Conservation (phyloP, 768 basidiomycete species). For the Termitomyces sp. region DNA sequence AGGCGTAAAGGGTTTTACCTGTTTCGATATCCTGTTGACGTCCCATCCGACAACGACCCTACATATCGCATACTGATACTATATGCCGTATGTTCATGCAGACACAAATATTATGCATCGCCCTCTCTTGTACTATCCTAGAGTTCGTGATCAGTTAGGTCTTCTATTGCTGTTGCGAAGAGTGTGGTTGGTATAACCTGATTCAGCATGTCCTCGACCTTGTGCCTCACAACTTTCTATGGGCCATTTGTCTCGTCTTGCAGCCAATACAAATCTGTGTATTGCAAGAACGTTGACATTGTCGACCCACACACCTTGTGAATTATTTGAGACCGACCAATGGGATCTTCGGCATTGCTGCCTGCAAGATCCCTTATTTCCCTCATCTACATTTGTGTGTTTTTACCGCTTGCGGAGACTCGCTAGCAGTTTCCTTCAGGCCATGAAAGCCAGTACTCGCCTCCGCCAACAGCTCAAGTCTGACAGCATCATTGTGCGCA, state of each 20-base stretch:
- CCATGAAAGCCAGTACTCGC: slow-evolving; percentile 12
- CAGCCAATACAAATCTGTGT: no score
- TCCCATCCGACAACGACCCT: background rate
- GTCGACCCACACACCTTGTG: no score
- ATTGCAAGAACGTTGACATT: no score
- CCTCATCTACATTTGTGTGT: no score
- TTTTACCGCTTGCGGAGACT: no score
- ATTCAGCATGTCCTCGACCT: no score
- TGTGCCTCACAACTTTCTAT: no score
- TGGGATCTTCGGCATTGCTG: no score
- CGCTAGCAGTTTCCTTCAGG: no score
- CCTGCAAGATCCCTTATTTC: no score
- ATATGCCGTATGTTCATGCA: slow-evolving; percentile 19
- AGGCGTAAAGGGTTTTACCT: slow-evolving; percentile 16
- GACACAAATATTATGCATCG: slow-evolving; percentile 15
- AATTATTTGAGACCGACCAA: no score
- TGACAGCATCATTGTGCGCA: slow-evolving; percentile 6
- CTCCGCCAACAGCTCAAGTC: slow-evolving; percentile 8
- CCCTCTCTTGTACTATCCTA: slow-evolving; percentile 4
- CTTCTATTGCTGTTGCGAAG: background rate
- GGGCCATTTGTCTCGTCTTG: no score
- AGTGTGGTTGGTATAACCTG: background rate
- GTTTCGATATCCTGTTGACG: background rate
- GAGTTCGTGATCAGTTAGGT: background rate
- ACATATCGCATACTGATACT: slow-evolving; percentile 14